Evolutionary conservation across 495 filamentous ascomycete species (phyloP), one percentile per base, ranked within the genome.

Genomic region (Tuber borchii): DNA sequence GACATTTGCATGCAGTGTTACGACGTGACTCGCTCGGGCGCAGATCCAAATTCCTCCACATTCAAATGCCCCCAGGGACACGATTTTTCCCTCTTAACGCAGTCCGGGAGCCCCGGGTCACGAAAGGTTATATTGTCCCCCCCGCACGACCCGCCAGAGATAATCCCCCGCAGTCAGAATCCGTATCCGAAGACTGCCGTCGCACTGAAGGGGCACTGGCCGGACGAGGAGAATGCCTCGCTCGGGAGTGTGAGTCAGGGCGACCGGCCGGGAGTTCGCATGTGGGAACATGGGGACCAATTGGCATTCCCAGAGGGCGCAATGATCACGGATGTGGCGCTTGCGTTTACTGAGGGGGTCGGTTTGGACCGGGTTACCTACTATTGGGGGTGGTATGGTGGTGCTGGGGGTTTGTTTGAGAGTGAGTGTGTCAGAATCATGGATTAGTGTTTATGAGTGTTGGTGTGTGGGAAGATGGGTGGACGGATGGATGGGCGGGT

Each of bases 341-440:
- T 76, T 39, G 81, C 80, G 19, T 82, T 82, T 68, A 82, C 70
- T 12, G 79, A 77, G 44, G 80, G 72, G 5, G 74, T 71, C 19
- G 76, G 73, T 10, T 40, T 37, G 0, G 77, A 74, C n/a, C 19
- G 39, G 31, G 45, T 77, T 2, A 70, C 76, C 34, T 82, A 82
- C 42, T 68, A 76, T 37, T 82, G 81, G 81, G 81, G 81, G 17
- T 82, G 81, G 72, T 82, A 82, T 65, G 71, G 75, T 5, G 81
- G 81, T 16, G 26, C 68, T 17, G 81, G 80, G n/a, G 81, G 81
- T 0, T 39, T 82, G n/a, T 82, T 82, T 46, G 80, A 77, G 2
- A 69, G 77, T 31, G 81, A 74, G 34, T 82, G 71, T 70, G 81
- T 82, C 39, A 42, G 46, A n/a, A 70, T 81, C 22, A 73, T 42